Evolutionary conservation across 176 grass and related monocot species (phyloP), one percentile per base, ranked within the genome.

Genomic region (Paspalum vaginatum): DNA sequence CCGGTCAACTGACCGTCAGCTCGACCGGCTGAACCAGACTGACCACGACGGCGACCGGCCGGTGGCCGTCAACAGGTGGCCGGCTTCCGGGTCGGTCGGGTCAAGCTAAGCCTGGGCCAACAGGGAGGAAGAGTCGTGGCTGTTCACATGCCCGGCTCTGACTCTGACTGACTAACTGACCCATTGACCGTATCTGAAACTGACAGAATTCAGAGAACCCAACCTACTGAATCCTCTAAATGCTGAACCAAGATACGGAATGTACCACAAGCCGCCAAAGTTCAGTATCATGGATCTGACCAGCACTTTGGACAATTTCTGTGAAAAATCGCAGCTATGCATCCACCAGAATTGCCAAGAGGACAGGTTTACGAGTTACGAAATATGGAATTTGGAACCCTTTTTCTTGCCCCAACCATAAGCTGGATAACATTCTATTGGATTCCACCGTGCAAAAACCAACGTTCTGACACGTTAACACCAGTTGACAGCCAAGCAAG

Each of bases 1-100:
- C n/a, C 21, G n/a, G n/a, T 8, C 16, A 5, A 1, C 64, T 43
- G 5, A 8, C 21, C 68, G 9, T 60, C 41, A 69, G 16, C 20
- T 21, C 27, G 9, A 14, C 15, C 27, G 20, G 68, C 68, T 73
- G 57, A 54, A 83, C 21, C 21, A 27, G 70, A 48, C 47, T 68
- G 81, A 76, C 72, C 24, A 24, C 22, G 45, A 64, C 60, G 40
- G 20, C 69, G 70, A 24, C 38, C 21, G 21, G 67, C 21, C 9
- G 45, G 55, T 18, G 55, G 32, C 32, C 32, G 32, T 32, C 32
- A 32, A 32, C 32, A 32, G 32, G 32, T 3, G 32, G 32, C 32
- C 52, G 15, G 16, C 38, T 21, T 9, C 18, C 7, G 8, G 53
- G 64, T 66, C 63, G 37, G 48, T 45, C 61, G 2, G 82, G 41